Evolutionary conservation across 129 eudicot genomes (phyloP), one percentile per base, ranked within the genome.

Genomic region (Centella asiatica): DNA sequence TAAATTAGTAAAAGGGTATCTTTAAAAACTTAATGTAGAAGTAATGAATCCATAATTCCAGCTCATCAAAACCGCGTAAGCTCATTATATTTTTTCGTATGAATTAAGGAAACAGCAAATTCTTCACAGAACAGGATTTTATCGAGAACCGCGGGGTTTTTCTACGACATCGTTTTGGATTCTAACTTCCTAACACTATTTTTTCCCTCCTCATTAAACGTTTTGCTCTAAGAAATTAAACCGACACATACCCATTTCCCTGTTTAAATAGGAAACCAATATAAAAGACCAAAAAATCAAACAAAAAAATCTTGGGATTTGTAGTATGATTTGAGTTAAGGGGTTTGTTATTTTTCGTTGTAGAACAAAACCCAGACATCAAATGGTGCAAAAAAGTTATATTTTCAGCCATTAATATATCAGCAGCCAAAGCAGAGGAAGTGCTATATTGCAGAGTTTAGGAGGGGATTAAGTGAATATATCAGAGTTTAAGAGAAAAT

Each of bases 311-410:
- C 15, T 24, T 8, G 17, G 6, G 24, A 18, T 4, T 1, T 14
- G 60, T 29, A 1, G 3, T 27, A 18, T 54, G 17, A 24, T 1
- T 56, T n/a, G 4, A 5, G 4, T 42, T 42, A 58, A 10, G 46
- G 31, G 63, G 8, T 12, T 34, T 58, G 63, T 58, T 58, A 12
- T 15, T 9, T 22, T 33, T 58, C 9, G 8, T 8, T 22, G 29
- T 1, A 57, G 28, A 58, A 58, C 19, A 58, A 58, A 58, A 58
- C 63, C 63, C 63, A 20, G 29, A 33, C 32, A 22, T 26, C 19
- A 33, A 33, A 10, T 33, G 13, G 44, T 19, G 45, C 18, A 32
- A 18, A 46, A 4, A 46, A 57, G 2, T 1, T 2, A 42, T 5
- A 11, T 42, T 42, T 4, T 42, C 28, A 6, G 11, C 18, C 59